Base-by-base conservation (phyloP, 129 eudicot genomes). In the Saussurea involucrata region DNA sequence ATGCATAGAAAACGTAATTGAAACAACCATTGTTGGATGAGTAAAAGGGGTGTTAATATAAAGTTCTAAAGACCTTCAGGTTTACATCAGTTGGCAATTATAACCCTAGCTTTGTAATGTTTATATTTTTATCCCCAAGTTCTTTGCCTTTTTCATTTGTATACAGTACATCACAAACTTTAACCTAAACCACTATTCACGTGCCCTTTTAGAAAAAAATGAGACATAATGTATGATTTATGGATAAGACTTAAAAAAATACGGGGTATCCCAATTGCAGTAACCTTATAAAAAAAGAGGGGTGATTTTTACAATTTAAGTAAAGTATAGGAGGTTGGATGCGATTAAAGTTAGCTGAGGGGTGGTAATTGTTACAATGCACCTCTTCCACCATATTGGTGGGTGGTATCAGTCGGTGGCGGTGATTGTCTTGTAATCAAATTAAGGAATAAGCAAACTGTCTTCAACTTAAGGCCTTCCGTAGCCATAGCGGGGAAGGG, bases 341-440 rank as follows among this genome's bases (percentile, higher is more conserved):
- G 55, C 8, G 20, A 27, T 36, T 34, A 68, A 33, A 15, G 34
- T 8, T 33, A 33, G 29, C 49, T n/a, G 10, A 33, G 55, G 29
- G 29, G 29, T 27, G 29, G 72, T 37, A 69, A 22, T 10, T 21
- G 61, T n/a, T 68, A 34, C 32, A 67, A 24, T 68, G 55, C 29
- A 68, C 28, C 58, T 69, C 73, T 42, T 70, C 34, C 63, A 70
- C 63, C 63, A 36, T 20, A 10, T 40, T 5, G 57, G 75, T 70
- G 5, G 57, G 75, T 70, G 75, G 75, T 55, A 12, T 31, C 73
- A 34, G 0, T 2, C 21, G 29, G 29, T 27, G 29, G 29, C 29
- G 57, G 57, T 28, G 75, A 36, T 36, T 70, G 74, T 70, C 74
- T 70, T 70, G 61, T 70, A 70, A 24, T 24, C 22, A 40, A 40